phyloP scores from a whole-genome alignment of 257 asterid genomes.

The Solanum corneliomulleri region DNA sequence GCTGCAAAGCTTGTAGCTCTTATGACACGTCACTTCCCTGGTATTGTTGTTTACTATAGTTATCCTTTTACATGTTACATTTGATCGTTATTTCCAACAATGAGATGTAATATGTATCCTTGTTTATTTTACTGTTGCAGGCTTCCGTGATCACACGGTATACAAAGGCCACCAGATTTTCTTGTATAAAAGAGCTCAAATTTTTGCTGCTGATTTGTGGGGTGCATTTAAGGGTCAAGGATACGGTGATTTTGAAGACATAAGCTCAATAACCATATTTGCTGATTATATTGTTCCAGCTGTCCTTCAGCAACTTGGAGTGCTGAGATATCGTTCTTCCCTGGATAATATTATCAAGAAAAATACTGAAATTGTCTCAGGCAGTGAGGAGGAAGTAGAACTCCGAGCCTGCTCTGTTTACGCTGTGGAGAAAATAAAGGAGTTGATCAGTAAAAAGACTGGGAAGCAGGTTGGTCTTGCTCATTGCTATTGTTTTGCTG shows the following conservation, averaged over 20 bases:
- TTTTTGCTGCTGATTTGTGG: conserved; percentile 95
- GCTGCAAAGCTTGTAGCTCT: conserved; percentile 78
- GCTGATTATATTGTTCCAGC: conserved; percentile 98
- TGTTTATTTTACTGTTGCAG: conserved; percentile 23
- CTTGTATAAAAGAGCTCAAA: conserved; percentile 97
- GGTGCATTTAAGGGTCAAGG: conserved; percentile 95
- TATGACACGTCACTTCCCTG: conserved; percentile 83
- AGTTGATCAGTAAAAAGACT: conserved; percentile 38
- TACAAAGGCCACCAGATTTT: conserved; percentile 95
- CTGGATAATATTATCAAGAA: conserved; percentile 33
- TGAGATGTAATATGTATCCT: neutral
- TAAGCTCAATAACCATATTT: conserved; percentile 72
- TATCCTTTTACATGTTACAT: neutral
- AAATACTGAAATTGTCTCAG: conserved; percentile 53
- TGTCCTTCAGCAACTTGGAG: conserved; percentile 86
- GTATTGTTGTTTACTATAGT: conserved; percentile 16
- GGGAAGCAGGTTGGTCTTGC: conserved; percentile 62
- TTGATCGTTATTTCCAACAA: neutral
- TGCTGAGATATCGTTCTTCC: conserved; percentile 56
- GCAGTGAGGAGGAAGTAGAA: conserved; percentile 97
- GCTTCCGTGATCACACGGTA: conserved; percentile 87
- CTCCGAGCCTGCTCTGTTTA: conserved; percentile 82
- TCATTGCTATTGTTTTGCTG: neutral
- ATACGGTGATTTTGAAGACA: conserved; percentile 73
- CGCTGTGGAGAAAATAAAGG: conserved; percentile 90